phyloP scores from a whole-genome alignment of 2,329 filamentous ascomycete species.

The Sporothrix luriei region DNA sequence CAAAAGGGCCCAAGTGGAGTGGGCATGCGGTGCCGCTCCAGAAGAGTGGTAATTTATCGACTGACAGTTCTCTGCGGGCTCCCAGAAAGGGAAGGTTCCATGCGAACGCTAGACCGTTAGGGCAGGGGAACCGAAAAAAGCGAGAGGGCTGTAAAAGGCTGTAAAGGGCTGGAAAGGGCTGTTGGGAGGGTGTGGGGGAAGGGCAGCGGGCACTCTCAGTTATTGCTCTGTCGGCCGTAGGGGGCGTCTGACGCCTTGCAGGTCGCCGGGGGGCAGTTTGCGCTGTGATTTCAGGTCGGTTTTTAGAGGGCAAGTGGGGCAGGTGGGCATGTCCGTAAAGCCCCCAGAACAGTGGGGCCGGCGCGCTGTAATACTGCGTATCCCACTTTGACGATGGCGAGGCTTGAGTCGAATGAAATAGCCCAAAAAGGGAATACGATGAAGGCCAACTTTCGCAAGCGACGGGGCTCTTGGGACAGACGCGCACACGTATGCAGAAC shows the following conservation, averaged over 20 bases:
- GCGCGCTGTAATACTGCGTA: too few relatives aligned
- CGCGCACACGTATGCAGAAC: background rate
- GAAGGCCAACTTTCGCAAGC: background rate
- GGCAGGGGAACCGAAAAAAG: constrained; percentile 12
- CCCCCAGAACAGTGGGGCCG: background rate
- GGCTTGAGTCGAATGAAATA: background rate
- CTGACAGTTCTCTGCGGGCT: too few relatives aligned
- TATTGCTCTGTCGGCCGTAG: too few relatives aligned
- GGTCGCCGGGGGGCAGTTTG: background rate
- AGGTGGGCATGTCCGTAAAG: background rate
- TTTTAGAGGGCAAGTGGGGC: constrained; percentile 8
- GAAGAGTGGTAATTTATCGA: background rate
- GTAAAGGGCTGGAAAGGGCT: constrained; percentile 22
- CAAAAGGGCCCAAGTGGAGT: background rate
- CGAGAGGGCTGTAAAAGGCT: constrained; percentile 16
- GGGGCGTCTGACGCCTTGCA: constrained; percentile 11
- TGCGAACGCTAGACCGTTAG: constrained; percentile 20
- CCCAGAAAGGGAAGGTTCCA: background rate
- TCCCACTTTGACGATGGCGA: background rate
- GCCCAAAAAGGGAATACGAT: background rate
- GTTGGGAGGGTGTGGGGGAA: constrained; percentile 21
- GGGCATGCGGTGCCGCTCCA: background rate
- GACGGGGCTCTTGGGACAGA: background rate
- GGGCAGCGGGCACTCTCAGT: background rate
- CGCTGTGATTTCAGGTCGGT: constrained; percentile 12